phyloP scores from a whole-genome alignment of 2,329 filamentous ascomycete species.

The Colletotrichum tropicale region DNA sequence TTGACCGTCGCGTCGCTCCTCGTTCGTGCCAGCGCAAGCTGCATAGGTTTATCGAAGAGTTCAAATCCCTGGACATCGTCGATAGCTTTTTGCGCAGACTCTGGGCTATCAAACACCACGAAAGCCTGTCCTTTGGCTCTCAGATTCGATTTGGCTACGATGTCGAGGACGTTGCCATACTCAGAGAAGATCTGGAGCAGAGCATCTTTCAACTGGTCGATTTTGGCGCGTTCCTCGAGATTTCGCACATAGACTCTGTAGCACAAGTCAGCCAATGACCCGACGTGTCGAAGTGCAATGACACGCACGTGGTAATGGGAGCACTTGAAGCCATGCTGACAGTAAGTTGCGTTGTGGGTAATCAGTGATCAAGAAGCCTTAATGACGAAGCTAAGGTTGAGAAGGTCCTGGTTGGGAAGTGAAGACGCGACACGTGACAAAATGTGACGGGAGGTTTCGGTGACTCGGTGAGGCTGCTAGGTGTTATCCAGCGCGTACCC shows the following conservation, averaged over 20 bases:
- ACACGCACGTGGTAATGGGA: slow-evolving; percentile 73
- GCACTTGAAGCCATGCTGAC: slow-evolving; percentile 42
- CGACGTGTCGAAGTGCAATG: slow-evolving; percentile 73
- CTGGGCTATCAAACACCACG: slow-evolving; percentile 83
- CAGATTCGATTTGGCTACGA: slow-evolving; percentile 87
- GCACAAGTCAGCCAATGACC: slow-evolving; percentile 36
- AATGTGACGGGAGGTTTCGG: not conserved
- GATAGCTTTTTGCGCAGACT: slow-evolving; percentile 80
- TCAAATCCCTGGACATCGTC: slow-evolving; percentile 93
- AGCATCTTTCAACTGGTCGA: slow-evolving; percentile 74
- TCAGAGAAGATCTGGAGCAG: slow-evolving; percentile 83
- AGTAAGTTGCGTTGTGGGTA: not conserved
- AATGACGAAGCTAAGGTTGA: not conserved
- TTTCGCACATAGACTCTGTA: slow-evolving; percentile 76
- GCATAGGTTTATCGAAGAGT: slow-evolving; percentile 90
- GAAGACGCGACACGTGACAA: not conserved
- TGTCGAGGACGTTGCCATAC: slow-evolving; percentile 84
- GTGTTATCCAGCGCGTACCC: not conserved
- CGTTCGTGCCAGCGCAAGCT: slow-evolving; percentile 79
- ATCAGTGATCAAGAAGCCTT: not conserved
- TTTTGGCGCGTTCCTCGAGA: slow-evolving; percentile 90
- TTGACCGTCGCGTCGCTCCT: slow-evolving; percentile 88
- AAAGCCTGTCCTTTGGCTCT: slow-evolving; percentile 97
- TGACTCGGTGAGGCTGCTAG: not conserved
- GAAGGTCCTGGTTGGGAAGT: not conserved